Percentiles rank a stretch among this genome's conserved stretches.
Conservation (phyloP, 306 rosid species). For the Bauhinia variegata region DNA sequence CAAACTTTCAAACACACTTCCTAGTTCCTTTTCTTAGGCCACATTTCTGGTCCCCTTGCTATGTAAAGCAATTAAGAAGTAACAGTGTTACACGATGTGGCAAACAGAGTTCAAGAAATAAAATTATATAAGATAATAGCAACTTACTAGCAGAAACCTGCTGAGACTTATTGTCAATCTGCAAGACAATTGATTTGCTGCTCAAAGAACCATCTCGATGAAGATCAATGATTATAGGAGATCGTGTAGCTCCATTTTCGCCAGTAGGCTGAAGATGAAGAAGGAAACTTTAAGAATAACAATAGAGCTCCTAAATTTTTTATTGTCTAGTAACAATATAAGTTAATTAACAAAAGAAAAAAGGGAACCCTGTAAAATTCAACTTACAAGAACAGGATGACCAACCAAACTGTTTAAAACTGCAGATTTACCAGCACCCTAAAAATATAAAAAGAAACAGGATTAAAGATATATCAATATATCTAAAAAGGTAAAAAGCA, state of each 20-base stretch:
- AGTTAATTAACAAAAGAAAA: background rate
- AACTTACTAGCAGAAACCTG: slow-evolving; percentile 97
- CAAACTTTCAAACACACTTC: background rate
- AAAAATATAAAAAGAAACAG: slow-evolving; percentile 18
- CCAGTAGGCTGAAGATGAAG: slow-evolving; percentile 83
- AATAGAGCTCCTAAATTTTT: background rate
- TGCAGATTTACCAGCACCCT: slow-evolving; percentile 99
- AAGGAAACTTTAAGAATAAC: slow-evolving; percentile 16
- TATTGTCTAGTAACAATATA: background rate
- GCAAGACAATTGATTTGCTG: slow-evolving; percentile 89
- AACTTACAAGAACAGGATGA: slow-evolving; percentile 91
- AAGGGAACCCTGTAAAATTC: slow-evolving; percentile 18
- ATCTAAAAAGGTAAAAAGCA: background rate
- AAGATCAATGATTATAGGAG: slow-evolving; percentile 89
- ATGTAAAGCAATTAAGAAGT: background rate
- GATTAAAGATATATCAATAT: background rate
- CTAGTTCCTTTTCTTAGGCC: too few relatives aligned
- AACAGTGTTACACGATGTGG: background rate
- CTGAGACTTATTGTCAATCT: slow-evolving; percentile 91
- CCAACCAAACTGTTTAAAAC: slow-evolving; percentile 92
- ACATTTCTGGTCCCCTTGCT: too few relatives aligned
- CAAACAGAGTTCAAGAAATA: background rate
- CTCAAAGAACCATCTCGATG: slow-evolving; percentile 87
- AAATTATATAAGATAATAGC: background rate
- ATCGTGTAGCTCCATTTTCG: slow-evolving; percentile 97